phyloP scores from a whole-genome alignment of 2,329 filamentous ascomycete genomes.

The Periconia digitata region DNA sequence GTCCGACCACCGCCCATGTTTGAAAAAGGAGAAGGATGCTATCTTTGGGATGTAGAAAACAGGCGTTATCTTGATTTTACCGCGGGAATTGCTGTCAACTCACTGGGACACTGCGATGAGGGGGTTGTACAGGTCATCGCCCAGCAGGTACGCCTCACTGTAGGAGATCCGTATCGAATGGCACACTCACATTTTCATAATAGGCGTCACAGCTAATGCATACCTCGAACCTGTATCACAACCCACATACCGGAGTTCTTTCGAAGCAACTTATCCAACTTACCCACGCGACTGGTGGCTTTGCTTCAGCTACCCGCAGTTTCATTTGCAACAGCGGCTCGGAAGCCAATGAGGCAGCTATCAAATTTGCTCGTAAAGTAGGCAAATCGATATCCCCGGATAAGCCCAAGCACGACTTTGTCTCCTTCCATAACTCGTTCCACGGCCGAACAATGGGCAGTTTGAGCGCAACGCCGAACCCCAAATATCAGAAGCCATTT shows the following conservation, averaged over 20 bases:
- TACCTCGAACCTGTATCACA: conserved; percentile 95
- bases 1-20: conserved; percentile 88
- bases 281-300: conserved; percentile 76
- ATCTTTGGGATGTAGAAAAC: conserved; percentile 88
- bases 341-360: conserved; percentile 95
- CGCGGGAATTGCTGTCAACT: conserved; percentile 92
- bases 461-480: conserved; percentile 93
- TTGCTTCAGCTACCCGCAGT: conserved; percentile 76
- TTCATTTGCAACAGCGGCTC: conserved; percentile 97
- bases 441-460: conserved; percentile 96
- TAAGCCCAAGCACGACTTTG: conserved; percentile 75
- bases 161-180: neutral
- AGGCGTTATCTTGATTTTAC: conserved; percentile 92
- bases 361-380: conserved; percentile 94
- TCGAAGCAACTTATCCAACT: conserved; percentile 82
- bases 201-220: conserved; percentile 74
- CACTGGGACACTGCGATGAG: conserved; percentile 85
- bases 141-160: conserved; percentile 64
- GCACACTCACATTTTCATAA: conserved; percentile 14
- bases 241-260: conserved; percentile 88
- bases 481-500: conserved; percentile 96
- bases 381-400: conserved; percentile 74
- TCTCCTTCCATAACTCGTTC: conserved; percentile 90
- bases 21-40: conserved; percentile 81
- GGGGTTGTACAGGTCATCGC: conserved; percentile 74